Evolutionary conservation across 1,284 basidiomycete genomes (phyloP).

Genomic region (Microbotryomycetes sp.): DNA sequence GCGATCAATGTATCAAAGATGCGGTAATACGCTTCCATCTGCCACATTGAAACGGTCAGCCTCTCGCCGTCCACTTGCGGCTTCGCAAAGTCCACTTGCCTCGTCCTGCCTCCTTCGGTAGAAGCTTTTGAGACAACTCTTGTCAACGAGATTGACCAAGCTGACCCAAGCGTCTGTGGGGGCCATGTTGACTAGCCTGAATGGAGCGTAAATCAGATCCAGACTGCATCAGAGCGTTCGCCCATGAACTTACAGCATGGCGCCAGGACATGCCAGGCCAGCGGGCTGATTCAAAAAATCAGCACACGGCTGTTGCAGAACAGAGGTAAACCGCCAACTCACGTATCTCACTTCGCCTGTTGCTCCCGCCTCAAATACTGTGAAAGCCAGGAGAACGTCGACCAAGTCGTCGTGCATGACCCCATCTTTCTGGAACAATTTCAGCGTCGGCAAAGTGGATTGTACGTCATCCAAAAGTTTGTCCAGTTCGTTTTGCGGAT

Average conservation of each 20-base stretch:
- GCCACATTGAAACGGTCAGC: not conserved
- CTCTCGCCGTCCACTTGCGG: no score
- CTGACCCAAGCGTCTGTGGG: constrained; percentile 67
- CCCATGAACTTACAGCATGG: constrained; percentile 40
- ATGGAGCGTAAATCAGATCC: constrained; percentile 3
- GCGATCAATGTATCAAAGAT: constrained; percentile 88
- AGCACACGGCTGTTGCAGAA: not conserved
- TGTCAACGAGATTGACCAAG: constrained; percentile 78
- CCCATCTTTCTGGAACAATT: constrained; percentile 72
- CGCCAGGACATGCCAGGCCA: constrained; percentile 30
- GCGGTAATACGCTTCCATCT: constrained; percentile 46
- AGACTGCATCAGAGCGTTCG: not conserved
- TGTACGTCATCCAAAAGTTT: constrained; percentile 62
- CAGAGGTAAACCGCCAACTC: constrained; percentile 31
- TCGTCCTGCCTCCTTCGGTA: constrained; percentile 72
- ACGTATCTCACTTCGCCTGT: constrained; percentile 60
- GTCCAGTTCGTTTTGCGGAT: constrained; percentile 61
- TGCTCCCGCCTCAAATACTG: constrained; percentile 81
- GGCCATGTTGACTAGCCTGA: constrained; percentile 68
- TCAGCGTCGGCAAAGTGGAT: constrained; percentile 74
- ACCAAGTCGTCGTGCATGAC: constrained; percentile 80
- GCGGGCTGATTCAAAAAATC: constrained; percentile 1
- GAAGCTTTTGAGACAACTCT: constrained; percentile 77
- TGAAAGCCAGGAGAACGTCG: constrained; percentile 83
- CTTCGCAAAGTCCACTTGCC: constrained; percentile 48